phyloP scores from a whole-genome alignment of 495 filamentous ascomycete species.

The Staphylotrichum tortipilum region DNA sequence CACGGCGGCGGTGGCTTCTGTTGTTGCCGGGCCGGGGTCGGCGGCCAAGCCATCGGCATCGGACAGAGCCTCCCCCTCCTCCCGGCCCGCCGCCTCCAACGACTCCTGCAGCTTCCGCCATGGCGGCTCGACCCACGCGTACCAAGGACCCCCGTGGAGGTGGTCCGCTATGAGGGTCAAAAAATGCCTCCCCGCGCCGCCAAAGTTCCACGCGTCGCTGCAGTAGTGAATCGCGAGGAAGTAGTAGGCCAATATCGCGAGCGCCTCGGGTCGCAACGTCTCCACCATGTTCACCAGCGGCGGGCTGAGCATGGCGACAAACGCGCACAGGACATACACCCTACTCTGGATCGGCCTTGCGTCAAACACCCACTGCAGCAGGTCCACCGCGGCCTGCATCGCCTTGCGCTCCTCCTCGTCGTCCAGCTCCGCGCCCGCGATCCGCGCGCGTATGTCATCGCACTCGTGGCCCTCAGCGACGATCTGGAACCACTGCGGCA shows the following conservation, averaged over 20 bases:
- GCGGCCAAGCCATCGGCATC: too few relatives aligned
- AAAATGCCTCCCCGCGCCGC: conserved; percentile 17
- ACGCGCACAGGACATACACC: conserved; percentile 15
- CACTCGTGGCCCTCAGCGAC: conserved; percentile 18
- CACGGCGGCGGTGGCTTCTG: too few relatives aligned
- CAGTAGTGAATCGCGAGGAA: conserved; percentile 21
- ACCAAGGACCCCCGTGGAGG: conserved; percentile 21
- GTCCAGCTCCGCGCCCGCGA: neutral
- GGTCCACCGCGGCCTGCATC: conserved; percentile 10
- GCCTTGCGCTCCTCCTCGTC: conserved; percentile 5
- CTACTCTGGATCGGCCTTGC: conserved; percentile 1
- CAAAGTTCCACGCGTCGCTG: conserved; percentile 19
- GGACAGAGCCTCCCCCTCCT: too few relatives aligned
- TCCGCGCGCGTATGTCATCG: conserved; percentile 15
- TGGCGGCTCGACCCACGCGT: conserved; percentile 20
- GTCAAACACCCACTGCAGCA: conserved; percentile 22
- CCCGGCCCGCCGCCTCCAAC: neutral
- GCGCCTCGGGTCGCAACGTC: conserved; percentile 18
- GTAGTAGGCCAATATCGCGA: conserved; percentile 25
- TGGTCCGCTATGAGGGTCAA: conserved; percentile 12
- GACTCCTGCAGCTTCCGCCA: conserved; percentile 12
- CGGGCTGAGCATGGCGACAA: conserved; percentile 14
- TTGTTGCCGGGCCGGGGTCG: neutral
- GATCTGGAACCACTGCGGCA: conserved; percentile 8
- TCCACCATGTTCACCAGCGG: conserved; percentile 19